These are phyloP conservation scores for Mallotus nudiflorus DNA, from an alignment of 345 rosid genomes.

Conservation along the genomic window DNA sequence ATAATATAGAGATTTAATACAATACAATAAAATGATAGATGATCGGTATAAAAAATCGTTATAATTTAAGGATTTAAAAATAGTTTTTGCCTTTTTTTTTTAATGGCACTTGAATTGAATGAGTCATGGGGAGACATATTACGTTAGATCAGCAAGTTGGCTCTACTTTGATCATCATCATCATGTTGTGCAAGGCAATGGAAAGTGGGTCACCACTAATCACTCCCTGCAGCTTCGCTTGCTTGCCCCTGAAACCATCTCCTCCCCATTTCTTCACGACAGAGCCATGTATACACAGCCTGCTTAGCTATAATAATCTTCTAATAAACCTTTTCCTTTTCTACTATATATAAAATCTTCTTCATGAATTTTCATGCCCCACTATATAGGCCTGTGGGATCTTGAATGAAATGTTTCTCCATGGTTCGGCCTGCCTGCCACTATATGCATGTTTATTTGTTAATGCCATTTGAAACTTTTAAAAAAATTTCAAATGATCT, in stretches of 20 bases:
- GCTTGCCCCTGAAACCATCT: conserved; percentile 18
- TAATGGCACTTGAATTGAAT: too few relatives aligned
- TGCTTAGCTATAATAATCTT: neutral
- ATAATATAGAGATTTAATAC: too few relatives aligned
- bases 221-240: conserved; percentile 1
- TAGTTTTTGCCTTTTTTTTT: too few relatives aligned
- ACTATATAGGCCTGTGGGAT: conserved; percentile 9
- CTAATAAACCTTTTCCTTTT: neutral
- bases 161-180: conserved; percentile 3
- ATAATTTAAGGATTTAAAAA: too few relatives aligned
- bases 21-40: too few relatives aligned
- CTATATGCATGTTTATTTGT: neutral
- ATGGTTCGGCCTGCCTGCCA: neutral
- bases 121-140: conserved; percentile 6
- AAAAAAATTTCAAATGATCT: neutral
- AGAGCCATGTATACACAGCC: neutral
- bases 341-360: too few relatives aligned
- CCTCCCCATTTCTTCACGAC: conserved; percentile 8
- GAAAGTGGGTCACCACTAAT: conserved; percentile 27
- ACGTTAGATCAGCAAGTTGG: conserved; percentile 15
- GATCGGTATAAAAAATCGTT: too few relatives aligned
- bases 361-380: neutral
- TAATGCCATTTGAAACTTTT: too few relatives aligned
- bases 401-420: neutral
- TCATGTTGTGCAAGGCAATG: conserved; percentile 15